These are phyloP conservation scores for Crithidia thermophila DNA, from an alignment of 208 protist species.

Conservation along the genomic window DNA sequence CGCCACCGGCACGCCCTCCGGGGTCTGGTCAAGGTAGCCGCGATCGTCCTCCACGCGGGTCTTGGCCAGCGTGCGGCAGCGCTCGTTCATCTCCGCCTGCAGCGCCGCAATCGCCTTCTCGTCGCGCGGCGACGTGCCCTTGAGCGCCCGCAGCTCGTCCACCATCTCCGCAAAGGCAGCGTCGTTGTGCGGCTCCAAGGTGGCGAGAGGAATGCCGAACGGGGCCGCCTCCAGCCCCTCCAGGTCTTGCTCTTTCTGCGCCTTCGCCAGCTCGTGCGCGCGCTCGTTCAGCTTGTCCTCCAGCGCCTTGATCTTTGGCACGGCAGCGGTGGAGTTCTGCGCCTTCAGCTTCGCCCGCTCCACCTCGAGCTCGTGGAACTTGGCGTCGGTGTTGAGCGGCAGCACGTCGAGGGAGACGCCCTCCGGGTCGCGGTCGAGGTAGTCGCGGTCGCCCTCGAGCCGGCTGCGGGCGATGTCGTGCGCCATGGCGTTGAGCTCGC, in stretches of 20 bases:
- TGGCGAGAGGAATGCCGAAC: conserved; percentile 48
- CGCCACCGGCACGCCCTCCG: conserved; percentile 48
- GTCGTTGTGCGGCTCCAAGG: conserved; percentile 53
- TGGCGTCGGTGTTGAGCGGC: conserved; percentile 38
- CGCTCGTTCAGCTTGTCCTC: conserved; percentile 66
- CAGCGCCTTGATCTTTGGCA: conserved; percentile 34
- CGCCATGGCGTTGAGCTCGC: conserved; percentile 40
- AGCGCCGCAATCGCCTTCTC: conserved; percentile 30
- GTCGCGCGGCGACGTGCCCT: conserved; percentile 26
- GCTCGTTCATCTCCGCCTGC: conserved; percentile 55
- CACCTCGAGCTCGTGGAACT: conserved; percentile 55
- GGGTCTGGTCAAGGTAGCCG: conserved; percentile 49
- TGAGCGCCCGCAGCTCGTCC: conserved; percentile 42
- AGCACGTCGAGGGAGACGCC: conserved; percentile 41
- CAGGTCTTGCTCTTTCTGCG: conserved; percentile 45
- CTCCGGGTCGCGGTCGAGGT: conserved; percentile 40
- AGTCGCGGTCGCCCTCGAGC: conserved; percentile 34
- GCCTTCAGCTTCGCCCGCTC: conserved; percentile 58
- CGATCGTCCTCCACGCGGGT: conserved; percentile 44
- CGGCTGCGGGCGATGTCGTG: conserved; percentile 36
- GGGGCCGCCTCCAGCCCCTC: conserved; percentile 46
- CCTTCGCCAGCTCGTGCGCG: conserved; percentile 59
- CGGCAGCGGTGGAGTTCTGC: neutral
- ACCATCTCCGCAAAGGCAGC: conserved; percentile 34
- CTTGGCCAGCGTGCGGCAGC: conserved; percentile 43